Conservation (phyloP, 2,329 filamentous ascomycete species). For the Sordariomycetes sp. region DNA sequence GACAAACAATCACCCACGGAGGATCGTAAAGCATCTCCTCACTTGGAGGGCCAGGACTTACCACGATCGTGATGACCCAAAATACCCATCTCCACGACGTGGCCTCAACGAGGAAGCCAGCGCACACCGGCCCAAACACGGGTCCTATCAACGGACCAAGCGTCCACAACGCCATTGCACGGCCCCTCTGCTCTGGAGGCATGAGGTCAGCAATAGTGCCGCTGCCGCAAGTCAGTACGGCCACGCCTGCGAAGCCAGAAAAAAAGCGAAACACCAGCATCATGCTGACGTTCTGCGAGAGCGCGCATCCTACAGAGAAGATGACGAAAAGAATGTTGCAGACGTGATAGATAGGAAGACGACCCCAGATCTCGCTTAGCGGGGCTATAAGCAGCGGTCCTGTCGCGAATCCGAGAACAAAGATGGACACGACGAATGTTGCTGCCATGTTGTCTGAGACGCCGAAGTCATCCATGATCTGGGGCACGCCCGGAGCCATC, state of each 20-base stretch:
- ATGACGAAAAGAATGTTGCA: constrained; percentile 42
- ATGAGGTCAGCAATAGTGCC: constrained; percentile 59
- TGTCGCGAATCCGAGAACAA: constrained; percentile 42
- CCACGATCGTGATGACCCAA: constrained; percentile 19
- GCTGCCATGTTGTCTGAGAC: constrained; percentile 40
- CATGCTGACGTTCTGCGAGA: constrained; percentile 55
- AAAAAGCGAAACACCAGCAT: constrained; percentile 55
- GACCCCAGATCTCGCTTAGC: constrained; percentile 38
- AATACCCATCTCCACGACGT: constrained; percentile 40
- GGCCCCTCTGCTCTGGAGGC: constrained; percentile 47
- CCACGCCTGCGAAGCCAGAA: constrained; percentile 48
- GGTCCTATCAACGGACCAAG: constrained; percentile 53
- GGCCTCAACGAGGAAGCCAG: constrained; percentile 27
- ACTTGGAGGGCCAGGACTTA: constrained; percentile 4
- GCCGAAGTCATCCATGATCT: constrained; percentile 55
- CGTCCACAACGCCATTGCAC: constrained; percentile 56
- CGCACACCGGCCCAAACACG: constrained; percentile 38
- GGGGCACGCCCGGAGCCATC: constrained; percentile 58
- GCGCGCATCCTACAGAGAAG: constrained; percentile 27
- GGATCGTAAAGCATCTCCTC: too few relatives aligned
- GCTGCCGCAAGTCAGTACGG: constrained; percentile 57
- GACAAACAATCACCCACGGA: neutral
- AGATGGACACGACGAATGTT: constrained; percentile 33
- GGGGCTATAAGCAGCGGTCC: constrained; percentile 39
- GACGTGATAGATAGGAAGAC: constrained; percentile 29